Conservation (phyloP, 192 early-diverging fungal species). For the Gorgonomyces haynaldii region DNA sequence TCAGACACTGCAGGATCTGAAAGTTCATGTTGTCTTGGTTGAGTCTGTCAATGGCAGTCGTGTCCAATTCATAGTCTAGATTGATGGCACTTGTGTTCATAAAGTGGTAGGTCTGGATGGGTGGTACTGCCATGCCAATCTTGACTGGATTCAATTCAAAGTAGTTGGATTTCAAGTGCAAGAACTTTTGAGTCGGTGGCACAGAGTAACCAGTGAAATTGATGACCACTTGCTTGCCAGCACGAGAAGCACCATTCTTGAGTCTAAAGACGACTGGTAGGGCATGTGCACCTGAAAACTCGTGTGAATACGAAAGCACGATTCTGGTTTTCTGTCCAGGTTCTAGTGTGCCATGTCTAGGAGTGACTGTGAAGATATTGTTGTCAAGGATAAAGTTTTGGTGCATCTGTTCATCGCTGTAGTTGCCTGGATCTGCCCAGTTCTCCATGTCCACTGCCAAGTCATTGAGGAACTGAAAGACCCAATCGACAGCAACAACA, state of each 20-base stretch:
- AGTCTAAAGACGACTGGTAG: conserved; percentile 44
- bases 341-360: conserved; percentile 35
- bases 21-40: conserved; percentile 16
- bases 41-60: conserved; percentile 12
- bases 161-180: conserved; percentile 25
- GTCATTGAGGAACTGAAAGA: conserved; percentile 43
- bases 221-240: conserved; percentile 35
- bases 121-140: conserved; percentile 28
- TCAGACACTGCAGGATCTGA: conserved; percentile 27
- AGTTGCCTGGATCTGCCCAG: conserved; percentile 44
- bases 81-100: conserved; percentile 26
- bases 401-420: conserved; percentile 40
- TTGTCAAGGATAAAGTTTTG: conserved; percentile 45
- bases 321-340: conserved; percentile 32
- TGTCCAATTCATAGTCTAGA: conserved; percentile 32
- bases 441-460: conserved; percentile 41
- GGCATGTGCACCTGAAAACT: conserved; percentile 34
- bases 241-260: conserved; percentile 27
- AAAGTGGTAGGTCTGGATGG: conserved; percentile 31
- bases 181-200: conserved; percentile 27
- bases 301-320: conserved; percentile 36
- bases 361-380: conserved; percentile 30
- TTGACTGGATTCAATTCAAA: conserved; percentile 24
- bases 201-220: conserved; percentile 35
- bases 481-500: conserved; percentile 48